Percentiles rank a stretch among this genome's conserved stretches.
phyloP scores from a whole-genome alignment of 176 grass and related monocot genomes.

The Juncus effusus region DNA sequence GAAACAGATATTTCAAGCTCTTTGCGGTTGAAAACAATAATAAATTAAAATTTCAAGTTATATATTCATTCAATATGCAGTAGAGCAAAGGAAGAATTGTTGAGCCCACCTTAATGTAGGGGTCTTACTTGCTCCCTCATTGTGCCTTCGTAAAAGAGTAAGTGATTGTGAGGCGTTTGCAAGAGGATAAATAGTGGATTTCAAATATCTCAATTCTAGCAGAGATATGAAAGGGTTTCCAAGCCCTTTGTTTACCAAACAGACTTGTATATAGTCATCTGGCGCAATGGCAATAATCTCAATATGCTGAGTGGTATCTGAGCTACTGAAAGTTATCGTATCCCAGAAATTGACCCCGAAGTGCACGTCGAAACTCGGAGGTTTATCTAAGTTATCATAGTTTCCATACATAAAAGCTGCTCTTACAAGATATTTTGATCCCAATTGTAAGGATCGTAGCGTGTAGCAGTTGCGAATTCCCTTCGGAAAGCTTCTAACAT shows the following conservation, averaged over 20 bases:
- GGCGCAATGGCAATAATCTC: slow-evolving; percentile 42
- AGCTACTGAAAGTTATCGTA: slow-evolving; percentile 8
- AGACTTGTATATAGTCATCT: slow-evolving; percentile 41
- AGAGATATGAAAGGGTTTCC: slow-evolving; percentile 53
- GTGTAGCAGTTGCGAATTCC: slow-evolving; percentile 47
- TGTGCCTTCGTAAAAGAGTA: not conserved
- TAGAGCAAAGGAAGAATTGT: no score
- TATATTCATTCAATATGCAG: no score
- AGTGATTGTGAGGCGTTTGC: slow-evolving; percentile 38
- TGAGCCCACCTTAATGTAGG: slow-evolving; percentile 21
- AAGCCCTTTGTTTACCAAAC: slow-evolving; percentile 34
- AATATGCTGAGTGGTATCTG: slow-evolving; percentile 1
- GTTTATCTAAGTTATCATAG: slow-evolving; percentile 39
- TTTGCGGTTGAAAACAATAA: no score
- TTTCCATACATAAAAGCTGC: slow-evolving; percentile 48
- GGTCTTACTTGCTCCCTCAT: slow-evolving; percentile 19
- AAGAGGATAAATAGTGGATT: slow-evolving; percentile 27
- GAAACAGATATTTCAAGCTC: no score
- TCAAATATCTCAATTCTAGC: slow-evolving; percentile 42
- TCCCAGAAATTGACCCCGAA: slow-evolving; percentile 40
- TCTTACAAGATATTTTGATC: slow-evolving; percentile 50
- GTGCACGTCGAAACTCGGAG: slow-evolving; percentile 44
- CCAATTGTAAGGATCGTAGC: slow-evolving; percentile 31
- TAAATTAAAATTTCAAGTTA: no score
- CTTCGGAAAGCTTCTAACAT: slow-evolving; percentile 37